These are phyloP conservation scores for Diaporthe sp. DNA, from an alignment of 2,329 filamentous ascomycete species.

Conservation along the genomic window DNA sequence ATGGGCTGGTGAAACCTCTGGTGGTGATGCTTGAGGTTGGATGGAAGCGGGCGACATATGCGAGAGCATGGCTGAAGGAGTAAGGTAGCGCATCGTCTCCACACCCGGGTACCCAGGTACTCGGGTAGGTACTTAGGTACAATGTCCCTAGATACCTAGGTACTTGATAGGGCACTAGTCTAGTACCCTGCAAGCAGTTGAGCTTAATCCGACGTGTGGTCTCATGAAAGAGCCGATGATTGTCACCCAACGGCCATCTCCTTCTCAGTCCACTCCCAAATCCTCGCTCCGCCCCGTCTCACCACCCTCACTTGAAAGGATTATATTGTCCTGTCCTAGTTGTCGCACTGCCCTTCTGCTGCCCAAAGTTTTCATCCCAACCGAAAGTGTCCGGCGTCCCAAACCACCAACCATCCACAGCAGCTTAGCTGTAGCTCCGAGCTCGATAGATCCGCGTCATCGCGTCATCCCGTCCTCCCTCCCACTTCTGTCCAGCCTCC, in stretches of 20 bases:
- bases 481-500: not conserved
- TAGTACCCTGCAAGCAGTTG: slow-evolving; percentile 5
- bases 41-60: not conserved
- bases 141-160: not conserved
- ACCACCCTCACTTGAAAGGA: not conserved
- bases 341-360: too few relatives aligned
- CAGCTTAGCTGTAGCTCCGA: not conserved
- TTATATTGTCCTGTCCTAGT: not conserved
- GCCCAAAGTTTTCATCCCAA: not conserved
- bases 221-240: not conserved
- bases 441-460: not conserved
- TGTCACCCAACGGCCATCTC: slow-evolving; percentile 8
- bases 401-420: not conserved
- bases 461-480: not conserved
- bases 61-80: not conserved
- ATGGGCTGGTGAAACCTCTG: not conserved
- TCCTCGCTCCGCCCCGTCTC: not conserved
- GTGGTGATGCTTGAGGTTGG: not conserved
- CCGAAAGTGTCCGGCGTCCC: not conserved
- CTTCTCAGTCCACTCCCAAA: not conserved
- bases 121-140: not conserved
- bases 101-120: not conserved
- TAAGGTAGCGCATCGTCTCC: not conserved
- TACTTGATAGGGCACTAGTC: not conserved
- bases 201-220: slow-evolving; percentile 32